A percentile compares a stretch with the other conserved stretches of the same genome.
Conservation (phyloP, 768 basidiomycete genomes). For the Naganishia randhawae region DNA sequence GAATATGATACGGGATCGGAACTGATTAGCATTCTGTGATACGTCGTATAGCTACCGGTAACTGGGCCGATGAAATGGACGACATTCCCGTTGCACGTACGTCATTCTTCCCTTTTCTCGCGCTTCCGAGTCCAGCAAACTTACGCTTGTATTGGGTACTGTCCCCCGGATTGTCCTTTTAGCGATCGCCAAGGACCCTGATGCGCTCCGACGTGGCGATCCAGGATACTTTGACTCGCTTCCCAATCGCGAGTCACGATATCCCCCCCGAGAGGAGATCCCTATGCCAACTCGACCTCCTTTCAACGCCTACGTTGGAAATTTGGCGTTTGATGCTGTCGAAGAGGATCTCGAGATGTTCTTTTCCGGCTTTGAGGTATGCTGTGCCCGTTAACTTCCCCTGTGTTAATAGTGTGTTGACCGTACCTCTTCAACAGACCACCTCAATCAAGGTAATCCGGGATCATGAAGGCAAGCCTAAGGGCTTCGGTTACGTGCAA, state of each 20-base stretch:
- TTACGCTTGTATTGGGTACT: neutral
- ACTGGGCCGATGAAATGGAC: constrained; percentile 99
- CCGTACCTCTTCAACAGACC: constrained; percentile 54
- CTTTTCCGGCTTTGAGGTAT: constrained; percentile 56
- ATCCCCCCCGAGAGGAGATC: constrained; percentile 63
- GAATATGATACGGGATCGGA: neutral
- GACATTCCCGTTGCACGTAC: constrained; percentile 15
- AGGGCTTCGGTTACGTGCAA: constrained; percentile 97
- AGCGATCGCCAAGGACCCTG: constrained; percentile 44
- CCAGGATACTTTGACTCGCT: constrained; percentile 50
- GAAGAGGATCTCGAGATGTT: constrained; percentile 77
- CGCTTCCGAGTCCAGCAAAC: neutral
- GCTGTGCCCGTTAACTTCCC: neutral
- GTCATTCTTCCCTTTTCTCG: neutral
- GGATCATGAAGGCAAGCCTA: constrained; percentile 88
- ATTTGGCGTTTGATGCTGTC: constrained; percentile 85
- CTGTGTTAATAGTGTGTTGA: neutral
- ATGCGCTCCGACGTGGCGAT: constrained; percentile 44
- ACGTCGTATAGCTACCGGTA: constrained; percentile 64
- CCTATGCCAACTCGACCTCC: constrained; percentile 94
- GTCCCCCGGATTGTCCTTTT: constrained; percentile 3
- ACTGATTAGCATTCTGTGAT: neutral
- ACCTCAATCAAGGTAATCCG: constrained; percentile 88
- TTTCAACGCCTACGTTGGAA: constrained; percentile 94
- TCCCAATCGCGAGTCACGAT: constrained; percentile 41